phyloP scores from a whole-genome alignment of 2,329 filamentous ascomycete species.

The Aspergillus novofumigatus region DNA sequence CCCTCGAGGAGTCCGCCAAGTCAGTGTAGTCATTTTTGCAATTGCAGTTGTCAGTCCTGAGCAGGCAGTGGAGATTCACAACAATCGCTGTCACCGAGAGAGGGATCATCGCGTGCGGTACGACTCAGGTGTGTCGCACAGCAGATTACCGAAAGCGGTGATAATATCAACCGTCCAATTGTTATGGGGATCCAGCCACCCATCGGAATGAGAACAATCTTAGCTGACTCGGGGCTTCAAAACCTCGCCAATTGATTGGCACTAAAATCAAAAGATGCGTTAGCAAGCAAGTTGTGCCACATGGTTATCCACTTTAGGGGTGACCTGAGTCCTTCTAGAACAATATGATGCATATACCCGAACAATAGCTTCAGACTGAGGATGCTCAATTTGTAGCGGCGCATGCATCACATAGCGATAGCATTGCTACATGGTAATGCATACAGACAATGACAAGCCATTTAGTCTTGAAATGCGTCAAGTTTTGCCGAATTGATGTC shows the following conservation, averaged over 20 bases:
- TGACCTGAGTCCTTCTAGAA: not conserved
- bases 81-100: not conserved
- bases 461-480: not conserved
- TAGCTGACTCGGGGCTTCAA: not conserved
- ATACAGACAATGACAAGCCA: not conserved
- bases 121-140: constrained; percentile 1
- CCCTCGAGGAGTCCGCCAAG: not conserved
- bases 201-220: not conserved
- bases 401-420: not conserved
- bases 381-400: not conserved
- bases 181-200: not conserved
- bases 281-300: not conserved
- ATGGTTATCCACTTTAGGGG: not conserved
- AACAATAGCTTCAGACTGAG: not conserved
- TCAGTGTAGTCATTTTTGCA: not conserved
- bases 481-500: not conserved
- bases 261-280: not conserved
- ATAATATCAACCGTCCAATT: not conserved
- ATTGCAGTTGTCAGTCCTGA: not conserved
- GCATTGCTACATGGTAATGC: too few species aligned
- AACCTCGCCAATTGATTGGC: not conserved
- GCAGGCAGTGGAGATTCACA: not conserved
- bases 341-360: not conserved
- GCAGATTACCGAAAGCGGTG: constrained; percentile 3
- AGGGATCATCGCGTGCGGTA: constrained; percentile 10